Base-by-base conservation (phyloP, 129 eudicot species). In the Heracleum sosnowskyi region DNA sequence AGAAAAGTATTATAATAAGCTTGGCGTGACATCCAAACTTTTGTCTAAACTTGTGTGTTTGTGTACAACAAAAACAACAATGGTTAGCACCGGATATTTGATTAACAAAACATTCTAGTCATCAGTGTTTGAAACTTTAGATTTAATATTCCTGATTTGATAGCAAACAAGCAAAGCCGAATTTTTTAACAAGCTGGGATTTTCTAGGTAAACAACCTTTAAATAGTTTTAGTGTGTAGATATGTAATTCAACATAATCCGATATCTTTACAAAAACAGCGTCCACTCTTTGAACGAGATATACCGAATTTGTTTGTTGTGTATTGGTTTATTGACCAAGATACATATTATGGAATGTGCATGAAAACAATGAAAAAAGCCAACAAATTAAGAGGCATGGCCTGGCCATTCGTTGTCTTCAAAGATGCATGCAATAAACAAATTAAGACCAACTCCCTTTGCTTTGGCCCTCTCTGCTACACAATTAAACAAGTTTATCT, bases 401-500 rank as follows among this genome's bases (percentile, higher is more conserved):
- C 34, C 70, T 74, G 15, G 75, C 34, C 70, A 63, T 63, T 63
- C 24, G 5, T 33, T 42, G 20, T 16, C n/a, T 1, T 17, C 18
- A 70, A 26, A 15, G 75, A 17, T 10, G 45, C 62, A 70, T 18
- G 35, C 42, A 35, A 70, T 53, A 53, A 53, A 53, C 62, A 71
- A 66, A 18, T 11, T 31, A 77, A 34, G 11, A 46, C 69, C 69
- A 35, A 35, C 53, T 47, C 72, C 57, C 76, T 35, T 47, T 69
- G 69, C 81, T 79, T 31, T 68, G 45, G 51, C 33, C 51, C 4
- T 31, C 13, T 39, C 53, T 12, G 68, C 51, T 9, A 33, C 81
- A 68, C 34, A 78, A 68, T 39, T 51, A 46, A 53, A 57, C 64
- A 57, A 57, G 64, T 57, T 57, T 57, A 57, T 72, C 76, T 24